phyloP scores from a whole-genome alignment of 129 eudicot genomes.

The Lonicera japonica region DNA sequence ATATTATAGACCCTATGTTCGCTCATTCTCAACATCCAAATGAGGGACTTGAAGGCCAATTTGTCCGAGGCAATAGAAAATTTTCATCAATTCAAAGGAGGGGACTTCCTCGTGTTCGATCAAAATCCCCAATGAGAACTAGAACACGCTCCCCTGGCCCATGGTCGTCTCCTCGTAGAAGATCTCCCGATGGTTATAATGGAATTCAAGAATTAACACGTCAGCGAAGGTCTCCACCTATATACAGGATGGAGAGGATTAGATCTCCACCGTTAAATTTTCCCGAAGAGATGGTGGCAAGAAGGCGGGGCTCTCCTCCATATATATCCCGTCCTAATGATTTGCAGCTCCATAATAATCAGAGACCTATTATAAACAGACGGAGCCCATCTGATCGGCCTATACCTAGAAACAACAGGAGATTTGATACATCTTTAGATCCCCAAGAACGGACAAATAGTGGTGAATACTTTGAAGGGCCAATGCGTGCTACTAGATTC shows the following conservation, averaged over 20 bases:
- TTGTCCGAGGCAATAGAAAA: constrained; percentile 24
- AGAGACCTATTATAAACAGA: constrained; percentile 27
- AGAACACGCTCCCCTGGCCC: constrained; percentile 38
- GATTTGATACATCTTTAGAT: constrained; percentile 23
- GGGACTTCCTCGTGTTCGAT: constrained; percentile 26
- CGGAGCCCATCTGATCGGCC: constrained; percentile 34
- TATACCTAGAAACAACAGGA: constrained; percentile 29
- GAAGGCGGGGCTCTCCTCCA: constrained; percentile 48
- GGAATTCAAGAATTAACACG: constrained; percentile 21
- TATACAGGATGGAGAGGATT: constrained; percentile 38
- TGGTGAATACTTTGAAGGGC: constrained; percentile 28
- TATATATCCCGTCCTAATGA: constrained; percentile 24
- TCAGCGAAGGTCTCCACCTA: constrained; percentile 24
- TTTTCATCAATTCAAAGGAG: constrained; percentile 28
- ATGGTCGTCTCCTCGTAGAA: constrained; percentile 46
- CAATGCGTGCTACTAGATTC: constrained; percentile 19
- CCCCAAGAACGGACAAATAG: constrained; percentile 28
- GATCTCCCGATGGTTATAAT: constrained; percentile 30
- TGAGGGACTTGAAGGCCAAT: constrained; percentile 27
- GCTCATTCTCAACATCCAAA: constrained; percentile 22
- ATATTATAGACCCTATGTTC: constrained; percentile 20
- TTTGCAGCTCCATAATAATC: constrained; percentile 19
- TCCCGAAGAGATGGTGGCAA: constrained; percentile 28
- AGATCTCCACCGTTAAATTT: constrained; percentile 32
- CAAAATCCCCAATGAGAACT: constrained; percentile 43